Evolutionary conservation across 495 filamentous ascomycete species (phyloP).

Genomic region (Immersiella caudata): DNA sequence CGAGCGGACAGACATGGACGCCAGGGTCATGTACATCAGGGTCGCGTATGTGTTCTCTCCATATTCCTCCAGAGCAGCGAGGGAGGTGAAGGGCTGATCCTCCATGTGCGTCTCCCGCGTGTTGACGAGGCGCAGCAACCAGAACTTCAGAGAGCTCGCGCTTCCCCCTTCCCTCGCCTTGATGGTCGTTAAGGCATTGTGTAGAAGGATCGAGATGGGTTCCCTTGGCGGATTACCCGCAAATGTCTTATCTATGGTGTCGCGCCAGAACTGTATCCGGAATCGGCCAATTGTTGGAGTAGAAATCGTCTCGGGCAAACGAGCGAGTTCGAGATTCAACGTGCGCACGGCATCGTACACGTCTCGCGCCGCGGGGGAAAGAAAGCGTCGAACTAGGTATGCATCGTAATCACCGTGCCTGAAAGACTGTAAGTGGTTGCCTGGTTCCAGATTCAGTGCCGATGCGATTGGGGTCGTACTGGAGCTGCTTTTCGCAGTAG

Average conservation of each 20-base stretch:
- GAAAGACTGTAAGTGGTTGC: neutral
- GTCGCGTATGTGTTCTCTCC: constrained; percentile 93
- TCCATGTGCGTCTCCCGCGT: constrained; percentile 81
- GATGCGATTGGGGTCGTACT: constrained; percentile 30
- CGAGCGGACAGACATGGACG: constrained; percentile 71
- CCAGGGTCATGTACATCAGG: constrained; percentile 86
- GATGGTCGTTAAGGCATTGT: constrained; percentile 67
- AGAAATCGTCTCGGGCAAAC: constrained; percentile 83
- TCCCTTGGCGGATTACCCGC: constrained; percentile 77
- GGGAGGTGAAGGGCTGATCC: constrained; percentile 74
- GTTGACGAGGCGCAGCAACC: constrained; percentile 76
- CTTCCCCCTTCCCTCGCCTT: constrained; percentile 50
- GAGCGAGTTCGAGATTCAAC: constrained; percentile 87
- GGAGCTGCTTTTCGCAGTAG: constrained; percentile 53
- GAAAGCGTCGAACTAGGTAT: constrained; percentile 80
- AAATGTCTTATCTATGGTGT: constrained; percentile 73
- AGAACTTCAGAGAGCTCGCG: constrained; percentile 70
- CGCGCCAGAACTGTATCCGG: constrained; percentile 94
- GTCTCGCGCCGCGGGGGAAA: constrained; percentile 69
- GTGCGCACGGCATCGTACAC: constrained; percentile 90
- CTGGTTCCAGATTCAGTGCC: neutral
- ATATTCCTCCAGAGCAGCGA: constrained; percentile 79
- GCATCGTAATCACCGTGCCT: constrained; percentile 74
- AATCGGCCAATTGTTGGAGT: constrained; percentile 78
- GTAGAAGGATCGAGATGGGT: constrained; percentile 83